These are phyloP conservation scores for Annulohypoxylon stygium DNA, from an alignment of 495 filamentous ascomycete species.

Conservation along the genomic window DNA sequence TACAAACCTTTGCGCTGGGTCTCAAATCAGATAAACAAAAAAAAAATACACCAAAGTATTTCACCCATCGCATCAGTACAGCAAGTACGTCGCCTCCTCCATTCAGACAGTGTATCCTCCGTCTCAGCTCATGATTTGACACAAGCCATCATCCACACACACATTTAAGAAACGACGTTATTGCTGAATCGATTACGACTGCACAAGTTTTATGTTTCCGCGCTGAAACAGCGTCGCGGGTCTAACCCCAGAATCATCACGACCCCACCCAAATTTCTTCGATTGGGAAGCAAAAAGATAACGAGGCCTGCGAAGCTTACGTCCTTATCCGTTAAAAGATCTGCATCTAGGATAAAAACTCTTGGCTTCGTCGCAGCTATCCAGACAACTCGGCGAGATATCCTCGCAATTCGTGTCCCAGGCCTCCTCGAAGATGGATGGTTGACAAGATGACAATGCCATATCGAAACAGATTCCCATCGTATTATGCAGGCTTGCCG, in stretches of 20 bases:
- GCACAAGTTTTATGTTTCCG: constrained; percentile 35
- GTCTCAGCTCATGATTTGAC: constrained; percentile 24
- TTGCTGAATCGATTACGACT: constrained; percentile 12
- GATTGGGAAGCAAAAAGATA: constrained; percentile 16
- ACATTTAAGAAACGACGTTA: not conserved
- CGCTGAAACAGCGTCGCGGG: constrained; percentile 36
- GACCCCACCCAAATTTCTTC: constrained; percentile 25
- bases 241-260: constrained; percentile 31
- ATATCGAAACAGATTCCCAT: constrained; percentile 5
- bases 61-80: constrained; percentile 16
- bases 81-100: not conserved
- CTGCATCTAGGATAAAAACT: constrained; percentile 40
- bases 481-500: not conserved
- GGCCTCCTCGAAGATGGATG: constrained; percentile 3
- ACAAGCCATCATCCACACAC: not conserved
- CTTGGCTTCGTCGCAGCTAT: constrained; percentile 40
- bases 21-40: constrained; percentile 5
- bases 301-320: constrained; percentile 13
- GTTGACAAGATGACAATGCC: constrained; percentile 5
- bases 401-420: constrained; percentile 20
- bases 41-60: not conserved
- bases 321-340: constrained; percentile 32
- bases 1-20: constrained; percentile 7
- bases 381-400: constrained; percentile 29
- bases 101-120: constrained; percentile 9